These are phyloP conservation scores for Cyclanthera cordifolia DNA, from an alignment of 306 rosid genomes.

Conservation along the genomic window DNA sequence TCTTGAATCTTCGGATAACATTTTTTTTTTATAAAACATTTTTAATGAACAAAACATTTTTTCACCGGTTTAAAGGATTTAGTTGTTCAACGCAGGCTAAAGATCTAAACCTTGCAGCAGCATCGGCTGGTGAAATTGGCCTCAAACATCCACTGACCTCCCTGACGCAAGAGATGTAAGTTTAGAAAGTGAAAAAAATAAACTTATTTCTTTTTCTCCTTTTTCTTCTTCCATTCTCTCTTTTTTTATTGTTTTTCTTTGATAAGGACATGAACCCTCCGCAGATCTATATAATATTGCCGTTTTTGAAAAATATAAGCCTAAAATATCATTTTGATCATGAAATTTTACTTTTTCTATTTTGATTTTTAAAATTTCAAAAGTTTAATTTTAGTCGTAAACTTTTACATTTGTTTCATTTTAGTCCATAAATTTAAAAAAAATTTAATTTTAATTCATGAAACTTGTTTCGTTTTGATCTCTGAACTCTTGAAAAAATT, in stretches of 20 bases:
- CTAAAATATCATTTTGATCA: no score
- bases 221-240: conserved; percentile 1
- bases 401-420: no score
- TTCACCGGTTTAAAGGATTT: background rate
- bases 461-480: no score
- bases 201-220: background rate
- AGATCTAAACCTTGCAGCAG: conserved; percentile 67
- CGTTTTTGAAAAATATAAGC: no score
- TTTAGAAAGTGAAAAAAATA: background rate
- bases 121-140: conserved; percentile 61
- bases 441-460: no score
- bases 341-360: no score
- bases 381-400: no score
- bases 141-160: conserved; percentile 50
- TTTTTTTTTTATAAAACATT: background rate
- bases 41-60: background rate
- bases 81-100: conserved; percentile 41
- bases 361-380: no score
- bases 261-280: background rate
- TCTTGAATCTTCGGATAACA: background rate
- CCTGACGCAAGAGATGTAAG: conserved; percentile 62
- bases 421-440: no score
- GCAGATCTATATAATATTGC: no score
- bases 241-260: background rate
- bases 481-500: no score